Conservation (phyloP, 2,329 filamentous ascomycete species). For the Sclerotinia nivalis region DNA sequence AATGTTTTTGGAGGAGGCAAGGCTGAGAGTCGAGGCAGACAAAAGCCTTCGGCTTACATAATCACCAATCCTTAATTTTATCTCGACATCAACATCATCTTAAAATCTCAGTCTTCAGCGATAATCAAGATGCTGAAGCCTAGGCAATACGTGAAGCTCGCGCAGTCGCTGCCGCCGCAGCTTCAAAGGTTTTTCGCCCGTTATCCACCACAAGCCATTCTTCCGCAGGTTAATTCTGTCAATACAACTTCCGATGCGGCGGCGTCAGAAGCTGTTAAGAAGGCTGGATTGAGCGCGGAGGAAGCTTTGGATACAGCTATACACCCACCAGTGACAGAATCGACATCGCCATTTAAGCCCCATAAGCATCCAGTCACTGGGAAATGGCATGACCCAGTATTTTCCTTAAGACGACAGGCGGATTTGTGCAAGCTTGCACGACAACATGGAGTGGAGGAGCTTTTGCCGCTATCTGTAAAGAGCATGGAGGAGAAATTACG, state of each 20-base stretch:
- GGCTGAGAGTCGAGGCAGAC: slow-evolving; percentile 22
- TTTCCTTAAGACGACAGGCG: slow-evolving; percentile 83
- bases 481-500: slow-evolving; percentile 69
- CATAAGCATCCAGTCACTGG: slow-evolving; percentile 77
- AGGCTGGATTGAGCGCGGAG: background rate
- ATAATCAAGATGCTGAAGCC: slow-evolving; percentile 30
- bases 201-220: slow-evolving; percentile 73
- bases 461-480: slow-evolving; percentile 77
- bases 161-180: slow-evolving; percentile 71
- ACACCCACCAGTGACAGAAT: slow-evolving; percentile 51
- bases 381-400: slow-evolving; percentile 79
- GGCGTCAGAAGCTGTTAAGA: slow-evolving; percentile 45
- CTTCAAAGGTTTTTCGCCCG: slow-evolving; percentile 86
- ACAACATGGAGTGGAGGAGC: slow-evolving; percentile 74
- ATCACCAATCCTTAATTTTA: slow-evolving; percentile 20
- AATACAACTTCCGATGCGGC: slow-evolving; percentile 45
- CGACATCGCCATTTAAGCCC: slow-evolving; percentile 67
- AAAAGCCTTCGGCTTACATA: slow-evolving; percentile 18
- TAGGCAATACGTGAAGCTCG: slow-evolving; percentile 51
- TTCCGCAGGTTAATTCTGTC: slow-evolving; percentile 44
- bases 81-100: slow-evolving; percentile 20
- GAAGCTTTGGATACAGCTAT: slow-evolving; percentile 37
- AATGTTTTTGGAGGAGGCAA: slow-evolving; percentile 7
- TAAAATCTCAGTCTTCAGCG: slow-evolving; percentile 20
- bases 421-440: slow-evolving; percentile 85